Evolutionary conservation across 805 yeast species (phyloP).

Genomic region (Scheffersomyces stipitis): DNA sequence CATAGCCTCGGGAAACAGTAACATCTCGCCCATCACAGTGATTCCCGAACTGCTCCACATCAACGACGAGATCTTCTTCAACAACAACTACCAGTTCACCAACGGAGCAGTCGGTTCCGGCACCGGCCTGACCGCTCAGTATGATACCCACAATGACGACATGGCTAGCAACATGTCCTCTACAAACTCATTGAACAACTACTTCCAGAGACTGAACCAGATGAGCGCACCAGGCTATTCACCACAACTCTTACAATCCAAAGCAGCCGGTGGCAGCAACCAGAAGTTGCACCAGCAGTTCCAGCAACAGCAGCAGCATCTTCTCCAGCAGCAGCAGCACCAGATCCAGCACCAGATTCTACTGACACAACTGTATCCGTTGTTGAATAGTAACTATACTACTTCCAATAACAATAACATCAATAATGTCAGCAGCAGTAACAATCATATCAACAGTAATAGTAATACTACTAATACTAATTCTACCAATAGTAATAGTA

Average conservation of each 20-base stretch:
- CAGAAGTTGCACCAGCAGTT: not conserved
- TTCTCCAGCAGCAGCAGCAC: not conserved
- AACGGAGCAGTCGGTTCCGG: too few species aligned
- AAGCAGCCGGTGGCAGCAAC: too few species aligned
- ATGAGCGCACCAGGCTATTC: not conserved
- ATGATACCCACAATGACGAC: not conserved
- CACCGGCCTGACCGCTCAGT: too few species aligned
- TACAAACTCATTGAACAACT: not conserved
- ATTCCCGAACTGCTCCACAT: conserved; percentile 4
- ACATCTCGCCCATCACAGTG: not conserved
- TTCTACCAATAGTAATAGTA: not conserved
- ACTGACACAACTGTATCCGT: not conserved
- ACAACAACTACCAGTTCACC: not conserved
- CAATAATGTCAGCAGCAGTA: too few species aligned
- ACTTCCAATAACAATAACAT: not conserved
- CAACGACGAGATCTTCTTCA: conserved; percentile 7
- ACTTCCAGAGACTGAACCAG: not conserved
- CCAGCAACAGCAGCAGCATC: conserved; percentile 1
- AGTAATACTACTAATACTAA: not conserved
- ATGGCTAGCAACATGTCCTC: not conserved
- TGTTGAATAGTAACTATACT: not conserved
- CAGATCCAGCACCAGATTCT: not conserved
- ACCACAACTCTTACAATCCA: not conserved
- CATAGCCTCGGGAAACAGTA: not conserved
- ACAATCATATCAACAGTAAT: not conserved